A percentile compares a stretch with the other conserved stretches of the same genome.
Evolutionary conservation across 192 early-diverging fungal species (phyloP).

Genomic region (Backusella sp.): DNA sequence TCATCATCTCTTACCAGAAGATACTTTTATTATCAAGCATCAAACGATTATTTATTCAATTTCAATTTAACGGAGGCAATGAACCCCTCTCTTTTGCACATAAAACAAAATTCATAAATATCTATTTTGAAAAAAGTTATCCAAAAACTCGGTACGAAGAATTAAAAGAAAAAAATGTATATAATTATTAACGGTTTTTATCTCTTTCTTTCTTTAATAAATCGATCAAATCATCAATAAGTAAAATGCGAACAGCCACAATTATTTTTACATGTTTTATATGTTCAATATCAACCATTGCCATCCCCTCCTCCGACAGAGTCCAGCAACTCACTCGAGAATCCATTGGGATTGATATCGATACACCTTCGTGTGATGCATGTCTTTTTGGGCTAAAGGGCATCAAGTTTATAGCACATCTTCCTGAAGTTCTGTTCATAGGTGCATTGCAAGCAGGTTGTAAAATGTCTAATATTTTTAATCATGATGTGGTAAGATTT

Average conservation of each 20-base stretch:
- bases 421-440: slow-evolving; percentile 40
- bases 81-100: too few relatives aligned
- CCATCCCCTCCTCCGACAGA: neutral
- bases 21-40: too few relatives aligned
- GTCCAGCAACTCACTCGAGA: neutral
- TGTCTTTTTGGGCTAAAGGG: neutral
- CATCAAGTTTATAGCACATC: slow-evolving; percentile 21
- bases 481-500: slow-evolving; percentile 38
- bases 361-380: neutral
- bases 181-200: neutral
- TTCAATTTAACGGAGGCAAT: too few relatives aligned
- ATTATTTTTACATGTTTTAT: neutral
- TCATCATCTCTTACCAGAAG: too few relatives aligned
- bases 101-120: too few relatives aligned
- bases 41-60: too few relatives aligned
- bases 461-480: slow-evolving; percentile 25
- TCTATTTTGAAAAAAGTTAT: too few relatives aligned
- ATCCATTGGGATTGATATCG: neutral
- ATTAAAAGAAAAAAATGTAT: neutral
- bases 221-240: neutral
- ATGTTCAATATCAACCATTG: neutral
- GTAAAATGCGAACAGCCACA: neutral
- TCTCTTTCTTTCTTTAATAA: neutral
- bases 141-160: too few relatives aligned
- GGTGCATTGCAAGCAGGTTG: slow-evolving; percentile 31